A percentile compares a stretch with the other conserved stretches of the same genome.
These are phyloP conservation scores for Penicillium sp. DNA, from an alignment of 2,329 filamentous ascomycete species.

Conservation along the genomic window DNA sequence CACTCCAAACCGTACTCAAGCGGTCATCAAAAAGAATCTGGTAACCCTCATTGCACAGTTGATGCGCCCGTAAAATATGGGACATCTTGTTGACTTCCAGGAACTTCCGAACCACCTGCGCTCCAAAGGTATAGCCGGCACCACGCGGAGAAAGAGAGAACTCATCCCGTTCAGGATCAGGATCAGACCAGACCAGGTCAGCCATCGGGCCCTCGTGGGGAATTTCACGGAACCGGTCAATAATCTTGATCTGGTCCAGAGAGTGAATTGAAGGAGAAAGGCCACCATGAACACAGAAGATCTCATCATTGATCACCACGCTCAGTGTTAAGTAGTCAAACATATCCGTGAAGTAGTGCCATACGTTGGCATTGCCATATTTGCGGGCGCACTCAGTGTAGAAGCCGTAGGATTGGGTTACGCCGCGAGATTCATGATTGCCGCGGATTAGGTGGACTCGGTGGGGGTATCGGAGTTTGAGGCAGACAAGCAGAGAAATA, in stretches of 20 bases:
- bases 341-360: conserved; percentile 99
- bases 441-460: conserved; percentile 95
- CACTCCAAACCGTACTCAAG: conserved; percentile 96
- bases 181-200: conserved; percentile 98
- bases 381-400: conserved; percentile 98
- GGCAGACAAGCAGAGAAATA: conserved; percentile 93
- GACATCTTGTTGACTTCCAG: conserved; percentile 96
- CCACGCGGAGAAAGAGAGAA: conserved; percentile 92
- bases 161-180: conserved; percentile 94
- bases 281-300: conserved; percentile 97
- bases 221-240: conserved; percentile 97
- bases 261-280: conserved; percentile 90
- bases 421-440: conserved; percentile 96
- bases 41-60: conserved; percentile 96
- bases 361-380: conserved; percentile 97
- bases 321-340: conserved; percentile 97
- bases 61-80: conserved; percentile 95
- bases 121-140: conserved; percentile 95
- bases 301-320: conserved; percentile 97
- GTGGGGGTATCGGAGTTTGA: conserved; percentile 94
- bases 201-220: conserved; percentile 99
- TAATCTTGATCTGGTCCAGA: conserved; percentile 99
- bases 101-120: conserved; percentile 98
- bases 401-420: conserved; percentile 98
- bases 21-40: conserved; percentile 95